A percentile compares a stretch with the other conserved stretches of the same genome.
phyloP scores from a whole-genome alignment of 495 filamentous ascomycete species.

The Hypomontagnella monticulosa region DNA sequence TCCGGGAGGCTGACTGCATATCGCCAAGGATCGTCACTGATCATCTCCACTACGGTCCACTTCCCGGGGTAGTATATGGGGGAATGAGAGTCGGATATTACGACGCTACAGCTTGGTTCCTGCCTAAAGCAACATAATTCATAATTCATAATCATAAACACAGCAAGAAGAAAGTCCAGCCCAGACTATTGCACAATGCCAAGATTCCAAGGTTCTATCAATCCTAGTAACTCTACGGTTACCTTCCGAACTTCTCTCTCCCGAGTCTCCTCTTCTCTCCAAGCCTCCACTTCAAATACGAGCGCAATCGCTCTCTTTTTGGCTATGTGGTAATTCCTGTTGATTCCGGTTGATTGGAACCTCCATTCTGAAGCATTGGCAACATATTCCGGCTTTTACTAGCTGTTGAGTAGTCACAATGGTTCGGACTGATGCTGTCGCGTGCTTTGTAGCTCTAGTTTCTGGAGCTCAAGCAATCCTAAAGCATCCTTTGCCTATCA shows the following conservation, averaged over 20 bases:
- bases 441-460: constrained; percentile 25
- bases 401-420: constrained; percentile 17
- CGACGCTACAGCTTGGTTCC: constrained; percentile 31
- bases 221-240: no score
- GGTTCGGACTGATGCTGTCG: constrained; percentile 27
- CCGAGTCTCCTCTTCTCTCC: not conserved
- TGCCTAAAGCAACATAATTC: constrained; percentile 32
- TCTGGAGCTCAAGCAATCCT: constrained; percentile 30
- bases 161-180: constrained; percentile 17
- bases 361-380: not conserved
- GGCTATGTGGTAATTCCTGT: constrained; percentile 5
- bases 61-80: constrained; percentile 11
- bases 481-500: constrained; percentile 37
- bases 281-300: constrained; percentile 23
- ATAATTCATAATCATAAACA: constrained; percentile 1
- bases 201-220: no score
- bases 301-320: constrained; percentile 15
- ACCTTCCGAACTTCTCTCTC: no score
- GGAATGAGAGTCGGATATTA: not conserved
- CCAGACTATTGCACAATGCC: constrained; percentile 34
- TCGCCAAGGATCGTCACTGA: constrained; percentile 31
- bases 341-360: constrained; percentile 7
- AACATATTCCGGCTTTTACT: not conserved
- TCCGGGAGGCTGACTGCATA: constrained; percentile 16
- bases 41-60: constrained; percentile 10